Conservation (phyloP, 2,329 filamentous ascomycete genomes). For the Fusarium fujikuroi region DNA sequence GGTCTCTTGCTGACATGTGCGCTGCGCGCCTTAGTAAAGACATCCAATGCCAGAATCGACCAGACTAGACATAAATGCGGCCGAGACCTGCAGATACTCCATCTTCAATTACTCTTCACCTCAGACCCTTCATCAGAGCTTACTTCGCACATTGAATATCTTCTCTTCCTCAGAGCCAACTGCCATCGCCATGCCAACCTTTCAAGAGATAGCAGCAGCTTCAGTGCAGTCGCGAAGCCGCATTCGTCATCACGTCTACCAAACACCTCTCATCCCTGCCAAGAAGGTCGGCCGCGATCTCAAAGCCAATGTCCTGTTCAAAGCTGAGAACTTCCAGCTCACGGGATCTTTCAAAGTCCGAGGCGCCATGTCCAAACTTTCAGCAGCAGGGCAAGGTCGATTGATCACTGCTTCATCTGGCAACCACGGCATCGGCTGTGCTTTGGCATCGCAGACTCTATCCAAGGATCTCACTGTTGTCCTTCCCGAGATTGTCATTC, state of each 20-base stretch:
- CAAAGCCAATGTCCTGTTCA: not conserved
- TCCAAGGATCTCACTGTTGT: not conserved
- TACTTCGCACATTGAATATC: not conserved
- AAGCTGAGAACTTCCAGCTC: not conserved
- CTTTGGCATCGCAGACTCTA: not conserved
- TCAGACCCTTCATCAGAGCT: too few relatives aligned
- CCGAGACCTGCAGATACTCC: not conserved
- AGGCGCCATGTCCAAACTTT: not conserved
- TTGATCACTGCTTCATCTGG: not conserved
- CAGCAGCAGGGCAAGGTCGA: not conserved
- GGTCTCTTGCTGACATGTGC: not conserved
- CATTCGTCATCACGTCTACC: not conserved
- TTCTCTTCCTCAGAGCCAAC: not conserved
- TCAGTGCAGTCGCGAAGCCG: not conserved
- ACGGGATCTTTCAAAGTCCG: not conserved
- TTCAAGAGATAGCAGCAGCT: not conserved
- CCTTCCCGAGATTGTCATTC: not conserved
- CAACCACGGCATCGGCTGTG: not conserved
- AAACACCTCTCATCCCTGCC: conserved; percentile 1
- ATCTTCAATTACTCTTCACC: fast-evolving
- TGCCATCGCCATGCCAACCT: not conserved
- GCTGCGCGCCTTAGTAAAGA: not conserved
- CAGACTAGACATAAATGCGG: not conserved
- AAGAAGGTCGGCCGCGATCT: not conserved
- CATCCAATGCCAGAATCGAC: not conserved